These are phyloP conservation scores for Leucocoprinus birnbaumii DNA, from an alignment of 768 basidiomycete genomes.

Conservation along the genomic window DNA sequence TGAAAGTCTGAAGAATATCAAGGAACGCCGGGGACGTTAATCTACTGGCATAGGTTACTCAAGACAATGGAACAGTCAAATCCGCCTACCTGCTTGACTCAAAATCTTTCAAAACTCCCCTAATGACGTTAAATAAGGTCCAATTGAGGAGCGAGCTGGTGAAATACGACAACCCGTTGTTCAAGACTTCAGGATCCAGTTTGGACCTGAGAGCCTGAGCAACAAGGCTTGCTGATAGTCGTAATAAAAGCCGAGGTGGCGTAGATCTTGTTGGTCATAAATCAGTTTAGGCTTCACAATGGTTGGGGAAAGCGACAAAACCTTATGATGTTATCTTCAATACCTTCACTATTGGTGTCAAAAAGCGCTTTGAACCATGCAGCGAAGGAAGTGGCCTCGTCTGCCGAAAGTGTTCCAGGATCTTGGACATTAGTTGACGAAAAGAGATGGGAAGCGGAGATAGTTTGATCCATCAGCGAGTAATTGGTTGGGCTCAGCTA, in stretches of 20 bases:
- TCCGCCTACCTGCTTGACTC: constrained; percentile 45
- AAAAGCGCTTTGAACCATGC: constrained; percentile 80
- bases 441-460: constrained; percentile 41
- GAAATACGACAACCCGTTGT: constrained; percentile 79
- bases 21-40: constrained; percentile 48
- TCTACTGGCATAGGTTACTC: constrained; percentile 30
- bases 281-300: not conserved
- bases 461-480: constrained; percentile 11
- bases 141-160: constrained; percentile 70
- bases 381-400: constrained; percentile 40
- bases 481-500: not conserved
- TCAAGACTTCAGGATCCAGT: constrained; percentile 65
- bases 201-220: constrained; percentile 57
- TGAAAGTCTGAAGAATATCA: constrained; percentile 62
- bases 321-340: constrained; percentile 77
- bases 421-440: constrained; percentile 43
- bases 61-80: no score
- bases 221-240: constrained; percentile 66
- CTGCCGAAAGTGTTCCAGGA: constrained; percentile 41
- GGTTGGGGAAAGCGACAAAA: constrained; percentile 19
- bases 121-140: constrained; percentile 76
- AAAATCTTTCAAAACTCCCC: constrained; percentile 59
- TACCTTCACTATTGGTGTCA: constrained; percentile 74
- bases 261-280: constrained; percentile 47
- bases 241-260: constrained; percentile 63